These are phyloP conservation scores for Metarhizium brunneum DNA, from an alignment of 2,329 filamentous ascomycete species.

Conservation along the genomic window DNA sequence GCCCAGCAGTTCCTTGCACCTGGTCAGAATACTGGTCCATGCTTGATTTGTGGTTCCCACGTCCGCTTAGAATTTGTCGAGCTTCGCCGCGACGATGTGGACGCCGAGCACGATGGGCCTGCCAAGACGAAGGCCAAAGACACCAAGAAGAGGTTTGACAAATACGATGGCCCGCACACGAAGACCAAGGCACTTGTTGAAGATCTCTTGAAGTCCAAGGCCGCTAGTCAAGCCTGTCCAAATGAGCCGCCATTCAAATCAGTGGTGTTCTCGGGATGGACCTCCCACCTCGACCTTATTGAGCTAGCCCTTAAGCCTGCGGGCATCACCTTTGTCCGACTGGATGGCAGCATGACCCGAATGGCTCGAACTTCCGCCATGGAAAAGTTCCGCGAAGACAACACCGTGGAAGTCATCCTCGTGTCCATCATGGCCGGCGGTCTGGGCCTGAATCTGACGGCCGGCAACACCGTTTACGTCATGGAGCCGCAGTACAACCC, in stretches of 20 bases:
- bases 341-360: constrained; percentile 84
- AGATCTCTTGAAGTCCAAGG: constrained; percentile 58
- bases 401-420: constrained; percentile 66
- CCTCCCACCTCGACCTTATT: constrained; percentile 86
- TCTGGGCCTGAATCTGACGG: constrained; percentile 81
- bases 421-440: constrained; percentile 91
- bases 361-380: constrained; percentile 65
- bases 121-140: constrained; percentile 23
- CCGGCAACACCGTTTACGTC: constrained; percentile 80
- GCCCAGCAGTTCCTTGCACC: constrained; percentile 30
- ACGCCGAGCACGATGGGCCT: constrained; percentile 46
- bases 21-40: constrained; percentile 40
- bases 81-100: constrained; percentile 54
- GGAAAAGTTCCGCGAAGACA: constrained; percentile 66
- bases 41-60: constrained; percentile 57
- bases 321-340: constrained; percentile 62
- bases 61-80: constrained; percentile 58
- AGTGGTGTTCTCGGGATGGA: constrained; percentile 96
- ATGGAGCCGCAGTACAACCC: constrained; percentile 99
- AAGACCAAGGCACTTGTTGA: constrained; percentile 78
- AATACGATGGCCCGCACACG: constrained; percentile 79
- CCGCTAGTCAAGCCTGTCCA: constrained; percentile 50
- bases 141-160: constrained; percentile 45
- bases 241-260: constrained; percentile 75
- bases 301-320: constrained; percentile 65